Base-by-base conservation (phyloP, 2,329 filamentous ascomycete genomes). In the Penicillium glabrum region DNA sequence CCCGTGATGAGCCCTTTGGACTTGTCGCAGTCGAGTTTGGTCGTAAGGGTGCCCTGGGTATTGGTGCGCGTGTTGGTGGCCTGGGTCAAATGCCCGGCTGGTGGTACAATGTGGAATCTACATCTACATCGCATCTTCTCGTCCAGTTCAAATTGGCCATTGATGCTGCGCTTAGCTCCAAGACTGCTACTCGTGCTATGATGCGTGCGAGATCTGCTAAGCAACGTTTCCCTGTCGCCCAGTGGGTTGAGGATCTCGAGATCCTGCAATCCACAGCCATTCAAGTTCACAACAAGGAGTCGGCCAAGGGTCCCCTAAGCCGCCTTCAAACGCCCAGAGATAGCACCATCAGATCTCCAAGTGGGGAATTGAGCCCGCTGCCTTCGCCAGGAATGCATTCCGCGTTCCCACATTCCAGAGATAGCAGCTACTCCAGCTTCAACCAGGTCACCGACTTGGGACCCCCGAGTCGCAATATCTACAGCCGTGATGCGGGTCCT, bases 71-170 rank as follows among this genome's bases (percentile, higher is more conserved):
- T 55, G 86, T 89, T 45, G 86, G 86, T 66, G 86, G 86, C 58
- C 77, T 89, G 29, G 85, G 86, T 33, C 83, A 87, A 67, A 88
- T 89, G 85, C 86, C 86, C 16, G 86, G 86, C 33, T 88, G 86
- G 82, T 89, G 86, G 86, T 89, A 84, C 69, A 88, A 86, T 0
- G 83, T 89, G 57, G 86, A 89, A 69, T 87, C 84, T 0, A 85
- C 80, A 10, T 83, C 83, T 1, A 86, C 85, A 0, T 80, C 80
- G 46, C 86, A 89, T 74, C 74, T 88, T 41, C 77, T 88, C 54
- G 80, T 83, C 47, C 86, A 89, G 67, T 88, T 89, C 77, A 85
- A 84, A 69, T 77, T 80, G 62, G 84, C 86, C 14, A 87, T 89
- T 57, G 75, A 83, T 19, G 80, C 80, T 52, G 86, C 86, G 1